Base-by-base conservation (phyloP, 2,329 filamentous ascomycete genomes). In the Colletotrichum simmondsii region DNA sequence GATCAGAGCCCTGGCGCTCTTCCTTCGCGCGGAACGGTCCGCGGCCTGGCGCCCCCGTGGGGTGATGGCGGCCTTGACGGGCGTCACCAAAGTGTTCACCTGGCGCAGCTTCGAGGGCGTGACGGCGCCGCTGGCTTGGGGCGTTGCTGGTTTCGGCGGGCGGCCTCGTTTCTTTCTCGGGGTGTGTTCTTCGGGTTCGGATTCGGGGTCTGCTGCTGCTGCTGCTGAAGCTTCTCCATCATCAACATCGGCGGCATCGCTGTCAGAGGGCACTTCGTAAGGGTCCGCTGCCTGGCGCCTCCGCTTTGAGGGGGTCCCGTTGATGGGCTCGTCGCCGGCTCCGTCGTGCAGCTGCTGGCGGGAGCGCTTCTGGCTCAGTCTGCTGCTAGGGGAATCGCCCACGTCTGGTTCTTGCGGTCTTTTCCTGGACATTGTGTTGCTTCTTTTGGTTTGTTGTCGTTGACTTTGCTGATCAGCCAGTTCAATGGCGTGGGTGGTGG, bases 21-120 rank as follows among this genome's bases (percentile, higher is more conserved):
- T 98, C 78, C 92, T 92, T 77, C 93, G 91, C 2, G 95, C 96
- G 5, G 95, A 98, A 61, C 93, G 91, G 82, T 98, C 95, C 24
- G 93, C 93, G 75, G 94, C 93, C 74, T 88, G 90, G 54, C 89
- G 87, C 76, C 91, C 88, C 49, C 90, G 89, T 0, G 94, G 92
- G 1, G 92, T 94, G 42, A 84, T 77, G 4, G 42, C 42, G 7
- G 77, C 72, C 67, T 81, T 86, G 14, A 81, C 77, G 0, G 86
- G 86, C 0, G 87, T 88, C 60, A 80, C 77, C 7, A 83, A 79
- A 4, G 77, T 74, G 32, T 78, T 75, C 4, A 79, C 80, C 30
- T 77, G 74, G 14, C 80, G 79, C 16, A 74, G 76, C n/a, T 80
- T 79, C 64, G 81, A 83, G 5, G 83, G 83, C 0, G 84, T 86